Evolutionary conservation across 2,329 filamentous ascomycete species (phyloP), one percentile per base, ranked within the genome.

Genomic region (Apiospora arundinis): DNA sequence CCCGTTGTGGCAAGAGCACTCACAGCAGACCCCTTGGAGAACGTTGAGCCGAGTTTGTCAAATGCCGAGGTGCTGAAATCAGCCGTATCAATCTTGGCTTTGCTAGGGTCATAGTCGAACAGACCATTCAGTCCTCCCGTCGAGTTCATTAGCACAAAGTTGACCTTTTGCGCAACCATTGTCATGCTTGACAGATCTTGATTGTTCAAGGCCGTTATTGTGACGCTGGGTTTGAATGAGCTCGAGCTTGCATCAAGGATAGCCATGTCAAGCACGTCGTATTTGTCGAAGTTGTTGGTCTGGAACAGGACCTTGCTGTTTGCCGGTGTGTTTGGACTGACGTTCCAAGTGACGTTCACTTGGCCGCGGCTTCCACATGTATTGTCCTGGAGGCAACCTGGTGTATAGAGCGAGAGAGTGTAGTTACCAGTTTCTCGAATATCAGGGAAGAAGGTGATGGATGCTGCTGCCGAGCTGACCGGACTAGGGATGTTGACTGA

Each of bases 211-310:
- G 95, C 93, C 0, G 90, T 88, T 63, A 99, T 84, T 0, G 93
- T 97, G 69, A 99, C 91, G 5, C 89, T 90, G 18, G 95, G 94
- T 56, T 91, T 91, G 85, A 98, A 98, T 25, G 88, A 88, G 73
- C 84, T 85, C 12, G 89, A 92, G 69, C 89, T 91, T 70, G 91
- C 91, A 78, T 98, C 94, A 70, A 99, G 90, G 75, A 91, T 91
- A 66, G 95, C 96, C 75, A 92, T 92, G 82, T 95, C 97, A 72
- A 99, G 91, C 75, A 93, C 91, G 79, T 99, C 96, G 78, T 97
- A 98, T 82, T 99, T 99, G 85, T 98, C 95, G 80, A 92, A 97
- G 80, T 97, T 89, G 83, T 99, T 99, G 23, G 95, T 97, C 82
- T 99, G 96, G 79, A 89, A 97, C 9, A 98, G 84, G 0, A 89